These are phyloP conservation scores for Mrakia blollopis DNA, from an alignment of 768 basidiomycete genomes.

Conservation along the genomic window DNA sequence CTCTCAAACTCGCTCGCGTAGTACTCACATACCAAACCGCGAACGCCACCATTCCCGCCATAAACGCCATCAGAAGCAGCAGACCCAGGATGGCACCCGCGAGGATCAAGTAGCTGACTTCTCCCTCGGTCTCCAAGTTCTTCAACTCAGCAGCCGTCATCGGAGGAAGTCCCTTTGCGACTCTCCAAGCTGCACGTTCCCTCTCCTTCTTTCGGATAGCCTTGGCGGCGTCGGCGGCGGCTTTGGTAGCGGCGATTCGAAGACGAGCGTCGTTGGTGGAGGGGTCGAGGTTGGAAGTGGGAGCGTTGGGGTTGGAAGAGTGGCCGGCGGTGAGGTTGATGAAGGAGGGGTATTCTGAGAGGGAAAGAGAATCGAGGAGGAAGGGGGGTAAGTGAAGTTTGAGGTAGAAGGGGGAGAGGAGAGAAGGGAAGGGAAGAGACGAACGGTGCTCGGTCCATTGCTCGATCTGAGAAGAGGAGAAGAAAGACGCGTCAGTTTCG, in stretches of 20 bases:
- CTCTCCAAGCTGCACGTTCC: conserved; percentile 25
- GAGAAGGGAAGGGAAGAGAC: neutral
- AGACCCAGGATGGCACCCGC: neutral
- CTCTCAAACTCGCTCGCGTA: neutral
- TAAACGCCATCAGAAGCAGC: neutral
- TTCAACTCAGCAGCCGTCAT: conserved; percentile 7
- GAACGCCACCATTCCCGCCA: neutral
- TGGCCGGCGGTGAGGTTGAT: conserved; percentile 47
- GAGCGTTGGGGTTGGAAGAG: conserved; percentile 19
- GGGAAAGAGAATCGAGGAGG: neutral
- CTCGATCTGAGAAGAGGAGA: conserved; percentile 58
- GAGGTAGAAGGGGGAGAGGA: neutral
- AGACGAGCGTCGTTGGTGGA: conserved; percentile 44
- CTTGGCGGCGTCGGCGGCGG: conserved; percentile 33
- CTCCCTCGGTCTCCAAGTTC: conserved; percentile 6
- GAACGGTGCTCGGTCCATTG: conserved; percentile 75
- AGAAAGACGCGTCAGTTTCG: conserved; percentile 7
- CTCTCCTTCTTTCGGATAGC: conserved; percentile 15
- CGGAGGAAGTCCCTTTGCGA: conserved; percentile 30
- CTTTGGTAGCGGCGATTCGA: conserved; percentile 38
- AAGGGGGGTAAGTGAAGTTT: neutral
- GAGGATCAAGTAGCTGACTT: conserved; percentile 5
- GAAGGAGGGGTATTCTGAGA: conserved; percentile 76
- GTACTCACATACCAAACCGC: conserved; percentile 18
- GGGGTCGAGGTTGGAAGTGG: conserved; percentile 43